Evolutionary conservation across 208 protist species (phyloP).

Genomic region (Phytomonas francai): DNA sequence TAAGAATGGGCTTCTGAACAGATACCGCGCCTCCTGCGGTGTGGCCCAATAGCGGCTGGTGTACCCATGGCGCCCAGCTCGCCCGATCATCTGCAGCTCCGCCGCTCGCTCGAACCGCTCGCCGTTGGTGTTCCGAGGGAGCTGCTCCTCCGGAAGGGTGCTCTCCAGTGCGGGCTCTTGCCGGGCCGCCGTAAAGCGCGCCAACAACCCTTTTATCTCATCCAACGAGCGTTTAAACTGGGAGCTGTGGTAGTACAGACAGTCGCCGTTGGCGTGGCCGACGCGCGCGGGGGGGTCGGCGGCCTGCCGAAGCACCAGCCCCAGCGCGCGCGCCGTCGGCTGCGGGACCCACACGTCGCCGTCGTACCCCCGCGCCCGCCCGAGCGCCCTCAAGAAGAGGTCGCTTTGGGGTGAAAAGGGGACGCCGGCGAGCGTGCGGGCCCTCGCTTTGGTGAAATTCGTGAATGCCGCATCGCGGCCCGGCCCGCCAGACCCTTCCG

Average conservation of each 20-base stretch:
- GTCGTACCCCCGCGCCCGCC: constrained; percentile 16
- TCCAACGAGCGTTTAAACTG: constrained; percentile 21
- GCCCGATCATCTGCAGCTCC: constrained; percentile 15
- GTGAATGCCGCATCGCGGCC: too few relatives aligned
- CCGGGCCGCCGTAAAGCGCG: neutral
- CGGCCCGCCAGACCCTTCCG: too few relatives aligned
- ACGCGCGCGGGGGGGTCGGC: constrained; percentile 17
- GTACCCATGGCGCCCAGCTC: neutral
- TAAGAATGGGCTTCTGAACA: constrained; percentile 38
- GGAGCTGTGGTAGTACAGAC: constrained; percentile 41
- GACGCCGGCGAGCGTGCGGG: constrained; percentile 26
- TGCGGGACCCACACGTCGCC: constrained; percentile 38
- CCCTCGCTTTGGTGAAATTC: neutral
- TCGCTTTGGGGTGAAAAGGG: constrained; percentile 26
- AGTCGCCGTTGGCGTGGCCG: constrained; percentile 11
- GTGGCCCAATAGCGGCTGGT: constrained; percentile 58
- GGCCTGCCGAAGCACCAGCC: constrained; percentile 9
- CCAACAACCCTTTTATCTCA: constrained; percentile 21
- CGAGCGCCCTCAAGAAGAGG: constrained; percentile 29
- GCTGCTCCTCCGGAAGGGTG: neutral
- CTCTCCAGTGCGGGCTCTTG: neutral
- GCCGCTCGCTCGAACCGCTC: constrained; percentile 35
- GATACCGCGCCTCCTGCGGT: constrained; percentile 35
- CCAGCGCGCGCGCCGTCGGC: constrained; percentile 19
- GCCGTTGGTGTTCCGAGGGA: constrained; percentile 55